phyloP scores from a whole-genome alignment of 331 rosid genomes.

The Arachis monticola region DNA sequence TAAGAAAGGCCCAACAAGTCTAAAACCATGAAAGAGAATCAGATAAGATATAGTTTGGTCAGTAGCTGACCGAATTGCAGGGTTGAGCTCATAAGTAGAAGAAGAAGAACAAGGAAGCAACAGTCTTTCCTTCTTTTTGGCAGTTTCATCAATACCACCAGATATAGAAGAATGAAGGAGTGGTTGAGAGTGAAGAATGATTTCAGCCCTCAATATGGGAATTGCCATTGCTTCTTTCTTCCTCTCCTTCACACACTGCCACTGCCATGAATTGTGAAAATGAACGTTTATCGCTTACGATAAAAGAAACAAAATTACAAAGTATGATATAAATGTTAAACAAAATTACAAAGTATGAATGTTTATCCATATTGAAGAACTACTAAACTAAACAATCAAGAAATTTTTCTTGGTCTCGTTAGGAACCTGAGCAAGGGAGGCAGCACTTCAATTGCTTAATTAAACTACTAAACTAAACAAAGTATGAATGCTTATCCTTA shows the following conservation, averaged over 20 bases:
- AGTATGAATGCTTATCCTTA: no score
- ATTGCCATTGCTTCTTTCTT: slow-evolving; percentile 61
- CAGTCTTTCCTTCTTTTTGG: slow-evolving; percentile 50
- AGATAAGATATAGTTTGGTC: not conserved
- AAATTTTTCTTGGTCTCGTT: no score
- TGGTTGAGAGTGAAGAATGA: slow-evolving; percentile 58
- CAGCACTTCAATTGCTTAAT: no score
- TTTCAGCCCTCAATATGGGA: slow-evolving; percentile 56
- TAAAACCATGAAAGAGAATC: not conserved
- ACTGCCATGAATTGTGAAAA: slow-evolving; percentile 9
- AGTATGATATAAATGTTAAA: no score
- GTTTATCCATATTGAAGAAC: no score
- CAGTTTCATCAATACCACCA: slow-evolving; percentile 40
- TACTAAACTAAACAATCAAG: no score
- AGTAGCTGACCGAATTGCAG: slow-evolving; percentile 58
- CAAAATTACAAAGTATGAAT: no score
- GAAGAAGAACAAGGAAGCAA: slow-evolving; percentile 48
- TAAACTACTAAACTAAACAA: no score
- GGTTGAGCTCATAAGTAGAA: slow-evolving; percentile 54
- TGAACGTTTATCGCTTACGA: slow-evolving; percentile 20
- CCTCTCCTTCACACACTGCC: slow-evolving; percentile 43
- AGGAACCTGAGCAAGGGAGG: no score
- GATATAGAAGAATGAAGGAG: slow-evolving; percentile 47
- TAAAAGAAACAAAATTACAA: no score
- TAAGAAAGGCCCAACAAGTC: not conserved